Evolutionary conservation across 805 yeast species (phyloP), one percentile per base, ranked within the genome.

Genomic region (Maudiozyma bulderi): DNA sequence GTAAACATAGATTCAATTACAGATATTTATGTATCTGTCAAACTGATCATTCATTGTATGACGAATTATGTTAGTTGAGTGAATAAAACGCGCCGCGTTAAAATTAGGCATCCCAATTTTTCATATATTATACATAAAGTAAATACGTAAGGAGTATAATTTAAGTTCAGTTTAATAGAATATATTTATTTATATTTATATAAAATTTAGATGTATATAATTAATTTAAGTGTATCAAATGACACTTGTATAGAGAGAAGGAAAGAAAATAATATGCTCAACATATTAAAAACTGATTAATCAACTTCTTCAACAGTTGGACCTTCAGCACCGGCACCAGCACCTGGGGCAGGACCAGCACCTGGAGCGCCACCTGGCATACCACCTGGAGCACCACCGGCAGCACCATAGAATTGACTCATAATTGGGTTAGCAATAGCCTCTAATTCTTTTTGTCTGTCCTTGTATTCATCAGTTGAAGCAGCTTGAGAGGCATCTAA

Each of bases 361-460:
- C 49, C 49, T 43, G 52, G 48, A 55, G 69, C 75, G 56, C 71
- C 71, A 47, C 67, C 71, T 56, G 70, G 76, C 51, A 75, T 78
- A 58, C 74, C 79, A 64, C 82, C 84, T 54, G 84, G 82, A 57
- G 82, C 84, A 71, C 88, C 95, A 70, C 89, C 95, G 59, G 84
- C 89, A 59, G 84, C 89, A 73, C 86, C 93, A 83, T 91, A 91
- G 80, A 93, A 88, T 80, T 90, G 88, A 71, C 88, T 80, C 88
- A 90, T 84, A 74, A 90, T 87, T 72, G 97, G 97, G 80, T 90
- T 90, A 60, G 96, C 95, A 73, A 84, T 77, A 61, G 80, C 84
- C 78, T 91, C 97, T 66, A 90, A 82, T 75, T 89, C 96, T 83
- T 90, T 90, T 78, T 89, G 95, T 77, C 80, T 84, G 74, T 85